Base-by-base conservation (phyloP, 306 rosid genomes). In the Vigna mungo region DNA sequence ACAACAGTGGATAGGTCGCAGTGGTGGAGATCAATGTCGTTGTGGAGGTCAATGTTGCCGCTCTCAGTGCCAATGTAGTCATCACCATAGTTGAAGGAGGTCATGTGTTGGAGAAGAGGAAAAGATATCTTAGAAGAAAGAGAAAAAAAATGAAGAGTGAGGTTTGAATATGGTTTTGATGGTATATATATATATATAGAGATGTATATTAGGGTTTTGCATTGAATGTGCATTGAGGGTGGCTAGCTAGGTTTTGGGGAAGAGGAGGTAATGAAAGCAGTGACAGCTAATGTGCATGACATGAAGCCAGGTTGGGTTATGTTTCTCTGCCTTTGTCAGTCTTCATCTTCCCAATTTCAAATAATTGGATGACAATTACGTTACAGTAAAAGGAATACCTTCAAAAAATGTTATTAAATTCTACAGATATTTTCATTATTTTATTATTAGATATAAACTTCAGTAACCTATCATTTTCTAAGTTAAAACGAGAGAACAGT, bases 21-120 rank as follows among this genome's bases (percentile, higher is more conserved):
- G 0, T 20, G 20, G 17, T 62, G 39, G 25, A 64, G 12, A 5
- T 48, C 49, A 2, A 58, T 43, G 18, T 65, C 75, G 16, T 77
- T 77, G n/a, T 56, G 65, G 9, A 88, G 75, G 65, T 90, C 98
- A 0, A 72, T 73, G 5, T 44, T 44, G 71, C 93, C 86, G 67
- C 96, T 93, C 82, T 93, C 94, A 37, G 55, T 59, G 10, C 93
- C 98, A 36, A 91, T 88, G 72, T 83, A 83, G 77, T 90, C 94
- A 0, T 87, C 66, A 20, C 9, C 79, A 1, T 18, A 47, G 16
- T 66, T 60, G 21, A 30, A 30, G 32, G 68, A 6, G 46, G 7
- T 16, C 68, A 61, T 61, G 1, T 27, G 41, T 1, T 27, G 65
- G 41, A 13, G 65, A 60, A 0, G 1, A 32, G 18, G 64, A 30